Percentiles rank a stretch among this genome's conserved stretches.
These are phyloP conservation scores for Pisolithus albus DNA, from an alignment of 768 basidiomycete genomes.

Conservation along the genomic window DNA sequence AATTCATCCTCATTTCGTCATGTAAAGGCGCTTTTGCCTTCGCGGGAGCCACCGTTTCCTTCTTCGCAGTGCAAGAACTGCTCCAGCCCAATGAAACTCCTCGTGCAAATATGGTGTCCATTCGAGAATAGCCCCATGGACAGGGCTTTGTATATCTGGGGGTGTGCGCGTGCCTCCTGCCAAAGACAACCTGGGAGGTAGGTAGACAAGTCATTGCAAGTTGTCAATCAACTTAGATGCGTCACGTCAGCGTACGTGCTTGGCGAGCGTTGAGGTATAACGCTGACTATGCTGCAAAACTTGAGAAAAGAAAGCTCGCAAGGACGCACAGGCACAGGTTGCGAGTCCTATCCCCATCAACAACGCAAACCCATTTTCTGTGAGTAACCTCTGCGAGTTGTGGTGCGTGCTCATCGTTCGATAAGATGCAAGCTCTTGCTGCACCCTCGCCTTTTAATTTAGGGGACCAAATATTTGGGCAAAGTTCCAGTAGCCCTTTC, in stretches of 20 bases:
- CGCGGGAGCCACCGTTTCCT: constrained; percentile 51
- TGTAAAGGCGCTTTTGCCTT: constrained; percentile 66
- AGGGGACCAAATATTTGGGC: constrained; percentile 64
- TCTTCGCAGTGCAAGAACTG: constrained; percentile 71
- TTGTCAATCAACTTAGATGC: constrained; percentile 10
- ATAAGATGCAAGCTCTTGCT: constrained; percentile 22
- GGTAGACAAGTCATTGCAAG: constrained; percentile 18
- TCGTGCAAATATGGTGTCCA: constrained; percentile 87
- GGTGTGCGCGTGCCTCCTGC: constrained; percentile 62
- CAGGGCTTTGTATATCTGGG: constrained; percentile 81
- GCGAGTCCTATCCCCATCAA: constrained; percentile 26
- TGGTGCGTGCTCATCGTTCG: constrained; percentile 1
- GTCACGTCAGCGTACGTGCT: constrained; percentile 57
- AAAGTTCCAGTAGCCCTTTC: constrained; percentile 13
- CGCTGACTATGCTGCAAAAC: constrained; percentile 64
- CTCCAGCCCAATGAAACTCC: constrained; percentile 66
- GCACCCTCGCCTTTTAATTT: constrained; percentile 41
- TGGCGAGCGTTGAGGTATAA: constrained; percentile 75
- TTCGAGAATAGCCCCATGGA: constrained; percentile 82
- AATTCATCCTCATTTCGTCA: constrained; percentile 39
- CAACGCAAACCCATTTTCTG: constrained; percentile 65
- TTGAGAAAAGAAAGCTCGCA: constrained; percentile 49
- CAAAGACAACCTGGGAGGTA: constrained; percentile 76
- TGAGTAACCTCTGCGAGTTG: constrained; percentile 26
- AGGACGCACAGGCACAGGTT: constrained; percentile 33